Percentiles rank a stretch among this genome's conserved stretches.
Evolutionary conservation across 148 eudicot genomes (phyloP).

Genomic region (Fallopia convolvulus): DNA sequence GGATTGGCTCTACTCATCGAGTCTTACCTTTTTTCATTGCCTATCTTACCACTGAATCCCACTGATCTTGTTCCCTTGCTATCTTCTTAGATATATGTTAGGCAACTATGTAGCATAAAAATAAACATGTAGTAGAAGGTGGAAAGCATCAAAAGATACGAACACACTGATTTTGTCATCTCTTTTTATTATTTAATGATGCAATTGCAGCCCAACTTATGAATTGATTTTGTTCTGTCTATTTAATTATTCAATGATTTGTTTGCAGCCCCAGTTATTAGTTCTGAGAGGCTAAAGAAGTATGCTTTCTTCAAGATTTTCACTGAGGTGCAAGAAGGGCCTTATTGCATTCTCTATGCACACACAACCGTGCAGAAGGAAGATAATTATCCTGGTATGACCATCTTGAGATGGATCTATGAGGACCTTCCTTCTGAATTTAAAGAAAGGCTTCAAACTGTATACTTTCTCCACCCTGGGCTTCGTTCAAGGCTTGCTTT

Average conservation of each 20-base stretch:
- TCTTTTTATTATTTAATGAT: neutral
- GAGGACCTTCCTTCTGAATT: conserved; percentile 75
- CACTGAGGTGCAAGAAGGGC: conserved; percentile 69
- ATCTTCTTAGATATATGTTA: too few species aligned
- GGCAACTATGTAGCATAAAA: too few species aligned
- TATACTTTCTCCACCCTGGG: conserved; percentile 93
- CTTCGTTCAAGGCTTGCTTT: conserved; percentile 83
- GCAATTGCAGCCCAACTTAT: conserved; percentile 39
- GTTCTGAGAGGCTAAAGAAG: conserved; percentile 71
- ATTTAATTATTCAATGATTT: neutral
- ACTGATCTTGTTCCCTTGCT: too few species aligned
- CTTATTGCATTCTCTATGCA: conserved; percentile 76
- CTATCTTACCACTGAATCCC: too few species aligned
- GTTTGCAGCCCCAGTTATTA: conserved; percentile 57
- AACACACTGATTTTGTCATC: neutral
- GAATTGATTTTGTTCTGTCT: neutral
- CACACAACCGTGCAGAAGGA: conserved; percentile 80
- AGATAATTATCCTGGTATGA: conserved; percentile 84
- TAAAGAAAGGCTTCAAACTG: conserved; percentile 83
- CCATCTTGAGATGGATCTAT: conserved; percentile 89
- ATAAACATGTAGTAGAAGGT: neutral
- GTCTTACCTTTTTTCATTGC: too few species aligned
- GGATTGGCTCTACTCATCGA: too few species aligned
- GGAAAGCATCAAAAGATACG: neutral
- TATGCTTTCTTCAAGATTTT: conserved; percentile 65